Conservation (phyloP, 2,329 filamentous ascomycete species). For the Shiraia bambusicola region DNA sequence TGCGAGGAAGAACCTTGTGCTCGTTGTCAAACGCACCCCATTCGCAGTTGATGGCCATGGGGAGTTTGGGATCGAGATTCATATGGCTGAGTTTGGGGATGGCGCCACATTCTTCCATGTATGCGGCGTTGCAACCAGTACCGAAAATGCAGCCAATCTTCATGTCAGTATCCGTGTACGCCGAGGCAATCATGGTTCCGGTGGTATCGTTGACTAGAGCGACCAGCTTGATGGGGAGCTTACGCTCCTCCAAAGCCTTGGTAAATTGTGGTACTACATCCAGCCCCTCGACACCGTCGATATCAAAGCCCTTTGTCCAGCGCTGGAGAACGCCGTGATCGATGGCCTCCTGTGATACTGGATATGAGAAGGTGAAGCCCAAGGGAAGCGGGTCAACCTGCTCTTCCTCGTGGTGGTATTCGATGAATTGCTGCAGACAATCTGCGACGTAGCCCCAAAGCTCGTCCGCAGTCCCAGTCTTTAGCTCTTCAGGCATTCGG, state of each 20-base stretch:
- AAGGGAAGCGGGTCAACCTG: conserved; percentile 70
- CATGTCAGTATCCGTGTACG: conserved; percentile 92
- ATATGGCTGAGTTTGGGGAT: conserved; percentile 93
- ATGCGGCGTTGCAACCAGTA: conserved; percentile 96
- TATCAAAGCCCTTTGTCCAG: conserved; percentile 98
- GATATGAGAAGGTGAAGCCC: conserved; percentile 96
- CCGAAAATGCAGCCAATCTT: conserved; percentile 98
- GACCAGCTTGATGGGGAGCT: conserved; percentile 86
- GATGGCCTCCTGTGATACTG: conserved; percentile 89
- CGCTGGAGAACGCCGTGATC: conserved; percentile 90
- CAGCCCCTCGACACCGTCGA: conserved; percentile 83
- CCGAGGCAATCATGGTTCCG: conserved; percentile 91
- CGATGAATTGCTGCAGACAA: conserved; percentile 87
- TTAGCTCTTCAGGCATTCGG: conserved; percentile 90
- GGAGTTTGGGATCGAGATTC: conserved; percentile 79
- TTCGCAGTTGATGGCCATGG: conserved; percentile 97
- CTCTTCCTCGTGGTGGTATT: conserved; percentile 74
- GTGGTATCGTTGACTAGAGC: conserved; percentile 98
- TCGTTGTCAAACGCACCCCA: conserved; percentile 98
- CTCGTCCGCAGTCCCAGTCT: conserved; percentile 80
- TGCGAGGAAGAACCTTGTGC: conserved; percentile 82
- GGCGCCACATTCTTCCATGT: conserved; percentile 90
- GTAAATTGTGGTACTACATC: conserved; percentile 92
- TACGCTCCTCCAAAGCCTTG: conserved; percentile 70
- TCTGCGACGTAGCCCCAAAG: conserved; percentile 96